These are phyloP conservation scores for Ambrosia hybrid DNA, from an alignment of 140 eudicot species.

Conservation along the genomic window DNA sequence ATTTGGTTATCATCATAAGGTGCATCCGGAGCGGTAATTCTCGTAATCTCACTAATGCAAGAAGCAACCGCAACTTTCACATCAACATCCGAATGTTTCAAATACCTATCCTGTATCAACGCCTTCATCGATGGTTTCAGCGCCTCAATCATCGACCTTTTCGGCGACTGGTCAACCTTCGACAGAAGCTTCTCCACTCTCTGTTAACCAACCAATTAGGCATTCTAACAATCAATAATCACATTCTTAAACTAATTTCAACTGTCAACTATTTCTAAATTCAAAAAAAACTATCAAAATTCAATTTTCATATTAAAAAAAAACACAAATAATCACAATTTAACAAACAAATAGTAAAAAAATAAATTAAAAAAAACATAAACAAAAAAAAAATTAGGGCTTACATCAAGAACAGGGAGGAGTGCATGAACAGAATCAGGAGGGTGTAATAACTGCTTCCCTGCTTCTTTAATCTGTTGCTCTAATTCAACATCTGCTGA, in stretches of 20 bases:
- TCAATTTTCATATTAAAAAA: not conserved
- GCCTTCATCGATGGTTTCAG: conserved; percentile 63
- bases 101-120: conserved; percentile 45
- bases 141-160: conserved; percentile 56
- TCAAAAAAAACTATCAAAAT: not conserved
- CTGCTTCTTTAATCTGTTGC: conserved; percentile 55
- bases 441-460: conserved; percentile 45
- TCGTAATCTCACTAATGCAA: conserved; percentile 87
- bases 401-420: conserved; percentile 75
- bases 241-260: not conserved
- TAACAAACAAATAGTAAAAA: not conserved
- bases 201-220: conserved; percentile 28
- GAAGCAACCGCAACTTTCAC: conserved; percentile 78
- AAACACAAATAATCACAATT: not conserved
- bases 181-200: conserved; percentile 51
- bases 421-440: conserved; percentile 59
- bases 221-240: not conserved
- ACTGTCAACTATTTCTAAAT: not conserved
- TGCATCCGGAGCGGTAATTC: conserved; percentile 96
- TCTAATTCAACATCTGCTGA: conserved; percentile 49
- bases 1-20: conserved; percentile 76
- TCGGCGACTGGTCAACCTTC: conserved; percentile 80
- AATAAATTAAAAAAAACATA: not conserved
- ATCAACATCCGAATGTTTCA: conserved; percentile 62
- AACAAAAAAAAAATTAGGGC: conserved; percentile 20